Evolutionary conservation across 108 stramenopile species (phyloP).

Genomic region (Nannochloropsis gaditana): DNA sequence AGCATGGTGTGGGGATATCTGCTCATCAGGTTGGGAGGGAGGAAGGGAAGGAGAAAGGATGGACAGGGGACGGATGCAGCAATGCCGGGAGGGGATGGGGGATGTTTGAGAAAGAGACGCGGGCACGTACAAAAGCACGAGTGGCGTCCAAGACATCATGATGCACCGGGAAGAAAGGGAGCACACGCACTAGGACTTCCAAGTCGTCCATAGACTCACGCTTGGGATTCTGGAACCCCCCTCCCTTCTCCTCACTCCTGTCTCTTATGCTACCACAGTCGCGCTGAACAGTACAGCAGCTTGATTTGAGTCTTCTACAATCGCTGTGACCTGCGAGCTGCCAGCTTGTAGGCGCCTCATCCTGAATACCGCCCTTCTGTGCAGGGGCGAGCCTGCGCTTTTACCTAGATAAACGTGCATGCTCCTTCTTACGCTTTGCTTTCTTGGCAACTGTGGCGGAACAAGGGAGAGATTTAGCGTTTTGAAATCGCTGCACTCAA

Average conservation of each 20-base stretch:
- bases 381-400: no score
- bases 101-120: not conserved
- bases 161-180: not conserved
- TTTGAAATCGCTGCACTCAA: no score
- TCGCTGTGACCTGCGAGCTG: no score
- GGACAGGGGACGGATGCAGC: not conserved
- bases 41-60: not conserved
- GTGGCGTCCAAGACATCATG: no score
- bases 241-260: not conserved
- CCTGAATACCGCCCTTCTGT: no score
- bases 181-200: not conserved
- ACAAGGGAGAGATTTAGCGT: no score
- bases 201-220: no score
- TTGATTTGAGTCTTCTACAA: not conserved
- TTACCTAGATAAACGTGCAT: no score
- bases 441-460: no score
- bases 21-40: not conserved
- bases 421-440: no score
- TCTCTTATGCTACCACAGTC: not conserved
- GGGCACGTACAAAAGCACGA: no score
- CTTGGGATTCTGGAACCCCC: not conserved
- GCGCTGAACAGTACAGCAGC: not conserved
- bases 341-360: no score
- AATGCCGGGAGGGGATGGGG: not conserved
- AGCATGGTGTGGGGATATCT: slow-evolving; percentile 9